Percentiles rank a stretch among this genome's conserved stretches.
These are phyloP conservation scores for Rubus parviflorus DNA, from an alignment of 306 rosid species.

Conservation along the genomic window DNA sequence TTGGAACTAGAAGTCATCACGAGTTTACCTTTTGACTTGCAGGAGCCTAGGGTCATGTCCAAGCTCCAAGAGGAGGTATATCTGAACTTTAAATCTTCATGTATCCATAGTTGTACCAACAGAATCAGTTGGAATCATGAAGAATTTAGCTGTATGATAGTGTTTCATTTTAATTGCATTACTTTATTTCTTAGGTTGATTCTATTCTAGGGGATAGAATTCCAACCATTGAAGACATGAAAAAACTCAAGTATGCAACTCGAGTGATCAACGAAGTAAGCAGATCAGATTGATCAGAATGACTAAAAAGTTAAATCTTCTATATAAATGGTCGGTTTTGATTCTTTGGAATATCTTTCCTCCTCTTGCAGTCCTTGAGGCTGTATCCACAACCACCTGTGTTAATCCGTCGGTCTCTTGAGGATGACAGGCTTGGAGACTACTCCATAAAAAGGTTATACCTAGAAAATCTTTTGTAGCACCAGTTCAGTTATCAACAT, in stretches of 20 bases:
- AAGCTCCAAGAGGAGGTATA: conserved; percentile 96
- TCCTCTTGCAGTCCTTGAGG: conserved; percentile 72
- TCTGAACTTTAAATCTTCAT: conserved; percentile 15
- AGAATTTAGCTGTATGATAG: conserved; percentile 14
- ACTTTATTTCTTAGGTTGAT: conserved; percentile 59
- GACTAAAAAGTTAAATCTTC: not conserved
- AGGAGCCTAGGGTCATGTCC: conserved; percentile 81
- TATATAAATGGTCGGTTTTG: conserved; percentile 4
- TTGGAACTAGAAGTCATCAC: not conserved
- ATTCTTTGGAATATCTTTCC: conserved; percentile 18
- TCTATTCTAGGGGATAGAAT: conserved; percentile 76
- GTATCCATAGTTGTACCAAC: conserved; percentile 21
- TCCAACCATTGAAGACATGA: conserved; percentile 91
- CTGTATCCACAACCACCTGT: conserved; percentile 99
- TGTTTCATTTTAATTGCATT: conserved; percentile 3
- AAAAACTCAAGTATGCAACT: conserved; percentile 87
- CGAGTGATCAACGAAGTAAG: conserved; percentile 96
- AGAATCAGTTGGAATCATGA: conserved; percentile 12
- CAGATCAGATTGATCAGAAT: conserved; percentile 13
- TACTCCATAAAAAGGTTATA: conserved; percentile 79
- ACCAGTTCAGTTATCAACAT: not conserved
- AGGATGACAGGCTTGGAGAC: conserved; percentile 67
- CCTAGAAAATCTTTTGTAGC: not conserved
- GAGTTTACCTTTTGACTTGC: conserved; percentile 32
- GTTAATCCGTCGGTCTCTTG: conserved; percentile 87